Evolutionary conservation across 495 filamentous ascomycete species (phyloP).

Genomic region (Lindgomyces ingoldianus): DNA sequence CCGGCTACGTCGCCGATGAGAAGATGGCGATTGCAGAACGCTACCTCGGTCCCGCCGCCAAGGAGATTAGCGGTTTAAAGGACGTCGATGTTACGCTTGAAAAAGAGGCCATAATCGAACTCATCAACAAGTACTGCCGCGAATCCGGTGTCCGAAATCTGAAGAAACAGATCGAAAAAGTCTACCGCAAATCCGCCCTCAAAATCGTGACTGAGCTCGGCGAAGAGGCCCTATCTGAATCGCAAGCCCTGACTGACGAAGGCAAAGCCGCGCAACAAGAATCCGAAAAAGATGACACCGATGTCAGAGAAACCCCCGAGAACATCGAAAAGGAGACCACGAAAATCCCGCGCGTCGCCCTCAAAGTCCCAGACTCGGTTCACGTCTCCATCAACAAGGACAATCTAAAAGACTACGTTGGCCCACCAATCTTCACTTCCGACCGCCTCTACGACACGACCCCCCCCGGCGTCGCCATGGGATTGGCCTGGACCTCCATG

Average conservation of each 20-base stretch:
- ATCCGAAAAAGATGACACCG: slow-evolving; percentile 60
- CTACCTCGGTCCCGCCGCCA: slow-evolving; percentile 88
- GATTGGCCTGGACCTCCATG: slow-evolving; percentile 97
- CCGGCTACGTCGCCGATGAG: slow-evolving; percentile 96
- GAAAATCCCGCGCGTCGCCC: slow-evolving; percentile 72
- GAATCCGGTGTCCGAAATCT: slow-evolving; percentile 96
- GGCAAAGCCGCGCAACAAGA: slow-evolving; percentile 80
- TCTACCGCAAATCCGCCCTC: slow-evolving; percentile 94
- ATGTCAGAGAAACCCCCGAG: slow-evolving; percentile 58
- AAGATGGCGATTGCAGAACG: slow-evolving; percentile 98
- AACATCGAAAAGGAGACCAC: slow-evolving; percentile 70
- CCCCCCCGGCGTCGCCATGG: slow-evolving; percentile 98
- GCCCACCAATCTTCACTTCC: slow-evolving; percentile 90
- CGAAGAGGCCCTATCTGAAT: slow-evolving; percentile 79
- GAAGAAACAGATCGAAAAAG: slow-evolving; percentile 99
- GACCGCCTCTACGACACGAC: slow-evolving; percentile 94
- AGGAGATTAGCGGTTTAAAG: slow-evolving; percentile 87
- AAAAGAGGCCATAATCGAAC: slow-evolving; percentile 84
- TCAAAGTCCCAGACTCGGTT: slow-evolving; percentile 84
- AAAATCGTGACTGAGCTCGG: slow-evolving; percentile 96
- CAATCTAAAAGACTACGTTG: slow-evolving; percentile 95
- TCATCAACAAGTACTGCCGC: slow-evolving; percentile 98
- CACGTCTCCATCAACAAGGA: slow-evolving; percentile 86
- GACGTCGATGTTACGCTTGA: slow-evolving; percentile 82
- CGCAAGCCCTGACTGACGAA: slow-evolving; percentile 80